A percentile compares a stretch with the other conserved stretches of the same genome.
Conservation (phyloP, 2,329 filamentous ascomycete species). For the Pestalotiopsis sp. region DNA sequence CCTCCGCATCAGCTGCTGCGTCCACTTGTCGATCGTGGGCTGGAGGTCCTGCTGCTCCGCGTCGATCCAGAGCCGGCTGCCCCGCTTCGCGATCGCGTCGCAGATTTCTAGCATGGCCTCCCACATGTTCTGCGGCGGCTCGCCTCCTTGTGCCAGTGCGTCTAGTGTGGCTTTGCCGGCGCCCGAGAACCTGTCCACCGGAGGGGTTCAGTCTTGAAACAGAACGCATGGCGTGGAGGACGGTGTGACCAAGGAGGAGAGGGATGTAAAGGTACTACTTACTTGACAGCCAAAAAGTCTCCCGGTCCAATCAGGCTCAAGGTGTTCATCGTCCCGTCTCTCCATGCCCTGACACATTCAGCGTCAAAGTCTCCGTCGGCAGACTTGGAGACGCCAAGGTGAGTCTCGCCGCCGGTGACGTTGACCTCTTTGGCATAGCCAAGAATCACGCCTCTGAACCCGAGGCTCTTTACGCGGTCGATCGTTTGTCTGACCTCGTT, state of each 20-base stretch:
- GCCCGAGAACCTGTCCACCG: background rate
- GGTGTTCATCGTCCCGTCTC: background rate
- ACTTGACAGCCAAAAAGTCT: conserved; percentile 5
- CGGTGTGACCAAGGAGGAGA: background rate
- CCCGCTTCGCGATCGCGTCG: background rate
- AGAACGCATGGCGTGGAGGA: background rate
- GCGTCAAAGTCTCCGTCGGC: background rate
- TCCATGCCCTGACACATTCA: background rate
- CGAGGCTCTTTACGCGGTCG: background rate
- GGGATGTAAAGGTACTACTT: background rate
- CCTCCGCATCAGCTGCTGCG: background rate
- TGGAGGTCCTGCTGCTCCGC: conserved; percentile 6
- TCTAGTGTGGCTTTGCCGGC: background rate
- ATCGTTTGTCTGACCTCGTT: background rate
- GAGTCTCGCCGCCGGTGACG: background rate
- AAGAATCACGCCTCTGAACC: background rate
- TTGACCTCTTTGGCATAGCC: background rate
- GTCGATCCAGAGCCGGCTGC: background rate
- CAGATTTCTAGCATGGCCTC: conserved; percentile 2
- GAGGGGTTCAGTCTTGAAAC: background rate
- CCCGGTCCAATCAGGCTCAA: background rate
- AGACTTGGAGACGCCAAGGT: background rate
- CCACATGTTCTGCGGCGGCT: background rate
- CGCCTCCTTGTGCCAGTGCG: background rate
- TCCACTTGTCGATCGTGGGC: conserved; percentile 1